Evolutionary conservation across 2,329 filamentous ascomycete species (phyloP), one percentile per base, ranked within the genome.

Genomic region (Karstenula rhodostoma): DNA sequence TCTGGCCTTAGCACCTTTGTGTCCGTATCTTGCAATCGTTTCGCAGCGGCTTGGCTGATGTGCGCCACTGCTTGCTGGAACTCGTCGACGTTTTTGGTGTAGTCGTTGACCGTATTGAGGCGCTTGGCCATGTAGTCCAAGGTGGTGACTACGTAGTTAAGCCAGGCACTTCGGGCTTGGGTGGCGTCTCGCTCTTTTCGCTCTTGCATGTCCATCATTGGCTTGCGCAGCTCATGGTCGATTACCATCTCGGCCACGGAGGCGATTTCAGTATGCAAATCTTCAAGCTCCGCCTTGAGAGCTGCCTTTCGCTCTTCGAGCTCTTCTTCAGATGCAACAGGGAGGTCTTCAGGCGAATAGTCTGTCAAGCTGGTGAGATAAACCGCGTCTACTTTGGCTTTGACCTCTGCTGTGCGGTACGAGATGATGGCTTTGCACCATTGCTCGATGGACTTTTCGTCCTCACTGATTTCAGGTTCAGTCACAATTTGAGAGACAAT

Each of bases 231-330:
- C 70, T 90, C 87, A 67, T 90, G 86, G 65, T 91, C 88, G 0
- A 89, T 83, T 0, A 89, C 87, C 86, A 92, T 92, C 63, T 90
- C 86, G 7, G 89, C 86, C 1, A 92, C 87, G 0, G 89, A 86
- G 0, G 89, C 79, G 43, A 92, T 88, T 70, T 92, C 90, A 0
- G 87, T 81, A 66, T 90, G 89, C 3, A 92, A 79, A 4, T 88
- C 90, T 65, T 91, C 88, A 0, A 92, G 80, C 69, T 92, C 90
- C 33, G 85, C 84, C 67, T 89, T 85, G 2, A 90, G 72, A 1
- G 83, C 83, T 7, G 77, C 77, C 25, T 85, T 82, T 25, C 86
- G 84, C 3, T 83, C 81, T 15, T 77, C 78, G 10, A 84, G 80
- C 51, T 86, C 84, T 5, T 78, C 79, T 3, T 71, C 68, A 4